Evolutionary conservation across 2,329 filamentous ascomycete genomes (phyloP).

Genomic region (Xylaria digitata): DNA sequence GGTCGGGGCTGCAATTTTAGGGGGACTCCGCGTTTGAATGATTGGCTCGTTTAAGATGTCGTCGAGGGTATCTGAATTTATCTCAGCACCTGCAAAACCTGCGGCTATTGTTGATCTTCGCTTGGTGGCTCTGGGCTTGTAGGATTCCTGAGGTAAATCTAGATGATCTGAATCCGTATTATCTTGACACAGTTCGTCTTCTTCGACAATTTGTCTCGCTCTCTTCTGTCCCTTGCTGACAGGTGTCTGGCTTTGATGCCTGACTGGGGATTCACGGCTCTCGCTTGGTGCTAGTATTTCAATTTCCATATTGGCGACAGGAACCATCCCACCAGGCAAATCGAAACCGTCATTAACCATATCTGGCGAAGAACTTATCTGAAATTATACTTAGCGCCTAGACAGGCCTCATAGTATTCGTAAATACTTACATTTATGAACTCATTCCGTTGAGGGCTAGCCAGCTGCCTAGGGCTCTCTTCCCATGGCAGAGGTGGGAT

Average conservation of each 20-base stretch:
- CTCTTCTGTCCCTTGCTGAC: constrained; percentile 42
- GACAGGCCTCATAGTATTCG: background rate
- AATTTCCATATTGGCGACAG: constrained; percentile 11
- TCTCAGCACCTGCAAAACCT: constrained; percentile 21
- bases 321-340: constrained; percentile 10
- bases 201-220: constrained; percentile 35
- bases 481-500: constrained; percentile 48
- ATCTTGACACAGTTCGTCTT: constrained; percentile 48
- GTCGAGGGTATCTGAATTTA: background rate
- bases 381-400: constrained; percentile 28
- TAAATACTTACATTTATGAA: constrained; percentile 43
- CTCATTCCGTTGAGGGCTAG: constrained; percentile 26
- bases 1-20: background rate
- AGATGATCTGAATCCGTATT: constrained; percentile 34
- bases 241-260: constrained; percentile 20
- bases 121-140: constrained; percentile 41
- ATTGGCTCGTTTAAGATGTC: constrained; percentile 3
- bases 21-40: constrained; percentile 11
- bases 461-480: constrained; percentile 32
- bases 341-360: constrained; percentile 38
- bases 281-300: constrained; percentile 25
- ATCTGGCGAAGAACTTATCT: constrained; percentile 50
- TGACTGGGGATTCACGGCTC: constrained; percentile 12
- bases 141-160: constrained; percentile 33
- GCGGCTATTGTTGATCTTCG: constrained; percentile 30